phyloP scores from a whole-genome alignment of 108 stramenopile genomes.

The Pseudonitzschia pungens region DNA sequence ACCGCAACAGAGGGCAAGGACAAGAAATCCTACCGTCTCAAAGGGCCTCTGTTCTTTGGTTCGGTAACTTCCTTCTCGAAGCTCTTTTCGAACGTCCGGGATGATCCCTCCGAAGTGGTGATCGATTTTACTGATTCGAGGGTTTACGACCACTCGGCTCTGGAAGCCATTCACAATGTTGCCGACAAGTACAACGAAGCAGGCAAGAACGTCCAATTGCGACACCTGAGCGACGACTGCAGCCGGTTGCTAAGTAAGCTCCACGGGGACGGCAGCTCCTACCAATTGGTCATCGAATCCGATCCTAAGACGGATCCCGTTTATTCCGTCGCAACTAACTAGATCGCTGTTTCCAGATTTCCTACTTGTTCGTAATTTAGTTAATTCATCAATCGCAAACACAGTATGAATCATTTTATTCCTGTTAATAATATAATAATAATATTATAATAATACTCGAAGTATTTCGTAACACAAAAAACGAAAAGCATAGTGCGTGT shows the following conservation, averaged over 20 bases:
- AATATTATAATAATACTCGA: too few species aligned
- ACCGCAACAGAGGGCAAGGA: conserved; percentile 18
- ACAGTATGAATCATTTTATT: too few species aligned
- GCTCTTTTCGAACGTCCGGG: conserved; percentile 51
- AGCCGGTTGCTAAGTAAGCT: background rate
- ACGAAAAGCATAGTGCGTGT: too few species aligned
- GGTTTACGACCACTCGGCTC: conserved; percentile 74
- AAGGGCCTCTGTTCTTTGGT: conserved; percentile 87
- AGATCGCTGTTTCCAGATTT: background rate
- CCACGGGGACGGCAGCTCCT: background rate
- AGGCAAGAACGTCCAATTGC: conserved; percentile 56
- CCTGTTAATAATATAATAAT: too few species aligned
- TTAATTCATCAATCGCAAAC: too few species aligned
- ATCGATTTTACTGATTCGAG: conserved; percentile 69
- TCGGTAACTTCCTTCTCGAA: conserved; percentile 51
- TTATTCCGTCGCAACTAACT: conserved; percentile 5
- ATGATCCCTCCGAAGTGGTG: conserved; percentile 68
- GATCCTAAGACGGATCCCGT: conserved; percentile 12
- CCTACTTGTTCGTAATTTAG: too few species aligned
- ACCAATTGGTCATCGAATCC: conserved; percentile 10
- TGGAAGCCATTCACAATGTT: conserved; percentile 66
- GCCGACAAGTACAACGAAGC: conserved; percentile 56
- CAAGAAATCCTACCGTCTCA: conserved; percentile 58
- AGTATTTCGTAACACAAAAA: too few species aligned
- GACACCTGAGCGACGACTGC: conserved; percentile 8